Evolutionary conservation across 2,329 filamentous ascomycete genomes (phyloP).

Genomic region (Verruconis gallopava): DNA sequence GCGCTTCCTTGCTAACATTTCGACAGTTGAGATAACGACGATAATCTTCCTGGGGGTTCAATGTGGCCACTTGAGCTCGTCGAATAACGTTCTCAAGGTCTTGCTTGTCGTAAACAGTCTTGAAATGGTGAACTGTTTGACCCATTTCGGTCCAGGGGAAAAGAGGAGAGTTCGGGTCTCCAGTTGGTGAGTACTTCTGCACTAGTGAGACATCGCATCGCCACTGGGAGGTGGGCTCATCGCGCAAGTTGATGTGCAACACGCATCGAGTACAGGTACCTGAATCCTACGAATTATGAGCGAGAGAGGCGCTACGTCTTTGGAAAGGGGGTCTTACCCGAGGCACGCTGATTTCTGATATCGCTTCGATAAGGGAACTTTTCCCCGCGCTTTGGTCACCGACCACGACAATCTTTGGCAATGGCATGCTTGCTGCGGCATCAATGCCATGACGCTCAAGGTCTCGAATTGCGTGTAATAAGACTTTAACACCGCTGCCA

Average conservation of each 20-base stretch:
- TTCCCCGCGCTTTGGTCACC: conserved; percentile 82
- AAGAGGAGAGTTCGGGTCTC: conserved; percentile 31
- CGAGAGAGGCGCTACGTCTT: conserved; percentile 6
- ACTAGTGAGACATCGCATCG: conserved; percentile 55
- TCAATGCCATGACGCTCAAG: conserved; percentile 6
- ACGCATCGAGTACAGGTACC: conserved; percentile 44
- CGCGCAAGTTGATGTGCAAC: conserved; percentile 49
- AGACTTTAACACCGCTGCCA: conserved; percentile 48
- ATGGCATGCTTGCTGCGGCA: conserved; percentile 28
- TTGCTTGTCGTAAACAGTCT: conserved; percentile 44
- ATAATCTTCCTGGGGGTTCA: conserved; percentile 43
- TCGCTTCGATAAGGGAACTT: conserved; percentile 42
- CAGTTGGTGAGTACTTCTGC: conserved; percentile 46
- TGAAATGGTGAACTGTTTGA: conserved; percentile 43
- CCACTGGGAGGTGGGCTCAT: conserved; percentile 46
- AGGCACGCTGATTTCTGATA: conserved; percentile 55
- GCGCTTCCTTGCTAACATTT: not conserved
- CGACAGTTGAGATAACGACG: not conserved
- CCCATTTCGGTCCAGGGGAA: conserved; percentile 48
- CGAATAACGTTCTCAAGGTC: conserved; percentile 55
- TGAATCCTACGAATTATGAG: not conserved
- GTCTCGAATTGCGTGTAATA: conserved; percentile 49
- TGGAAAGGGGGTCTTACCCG: conserved; percentile 64
- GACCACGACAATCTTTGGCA: conserved; percentile 71
- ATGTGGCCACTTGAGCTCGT: conserved; percentile 63